These are phyloP conservation scores for Candida smagusa DNA, from an alignment of 1,139 yeast genomes.

Conservation along the genomic window DNA sequence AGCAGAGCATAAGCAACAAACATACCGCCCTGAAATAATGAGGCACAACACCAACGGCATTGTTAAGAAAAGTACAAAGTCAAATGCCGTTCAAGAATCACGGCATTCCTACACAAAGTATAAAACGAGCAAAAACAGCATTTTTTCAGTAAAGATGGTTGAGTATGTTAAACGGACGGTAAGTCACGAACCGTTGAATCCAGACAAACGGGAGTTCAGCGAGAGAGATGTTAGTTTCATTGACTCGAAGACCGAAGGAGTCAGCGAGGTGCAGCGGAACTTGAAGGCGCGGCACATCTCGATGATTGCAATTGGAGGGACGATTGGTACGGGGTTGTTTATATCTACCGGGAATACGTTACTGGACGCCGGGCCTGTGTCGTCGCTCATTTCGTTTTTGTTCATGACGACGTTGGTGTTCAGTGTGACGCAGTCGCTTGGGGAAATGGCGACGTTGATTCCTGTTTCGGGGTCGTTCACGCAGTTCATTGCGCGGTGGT, in stretches of 20 bases:
- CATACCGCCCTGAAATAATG: too few relatives aligned
- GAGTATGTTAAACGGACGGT: too few relatives aligned
- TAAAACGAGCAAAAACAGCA: too few relatives aligned
- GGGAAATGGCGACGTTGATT: slow-evolving; percentile 73
- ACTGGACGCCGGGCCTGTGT: slow-evolving; percentile 67
- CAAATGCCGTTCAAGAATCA: too few relatives aligned
- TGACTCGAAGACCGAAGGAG: neutral
- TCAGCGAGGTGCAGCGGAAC: slow-evolving; percentile 35
- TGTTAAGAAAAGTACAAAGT: too few relatives aligned
- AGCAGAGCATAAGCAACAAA: too few relatives aligned
- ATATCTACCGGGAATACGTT: slow-evolving; percentile 55
- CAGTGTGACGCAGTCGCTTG: slow-evolving; percentile 65
- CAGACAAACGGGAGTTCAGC: neutral
- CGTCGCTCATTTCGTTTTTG: slow-evolving; percentile 59
- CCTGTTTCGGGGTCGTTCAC: slow-evolving; percentile 67
- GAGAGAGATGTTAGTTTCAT: neutral
- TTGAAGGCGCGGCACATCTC: slow-evolving; percentile 42
- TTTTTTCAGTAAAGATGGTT: too few relatives aligned
- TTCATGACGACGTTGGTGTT: slow-evolving; percentile 67
- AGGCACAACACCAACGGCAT: too few relatives aligned
- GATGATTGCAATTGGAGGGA: slow-evolving; percentile 38
- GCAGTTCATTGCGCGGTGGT: slow-evolving; percentile 55
- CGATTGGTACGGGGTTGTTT: slow-evolving; percentile 68
- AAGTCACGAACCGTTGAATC: neutral
- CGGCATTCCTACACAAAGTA: too few relatives aligned